phyloP scores from a whole-genome alignment of 2,329 filamentous ascomycete genomes.

The Fusarium metavorans region DNA sequence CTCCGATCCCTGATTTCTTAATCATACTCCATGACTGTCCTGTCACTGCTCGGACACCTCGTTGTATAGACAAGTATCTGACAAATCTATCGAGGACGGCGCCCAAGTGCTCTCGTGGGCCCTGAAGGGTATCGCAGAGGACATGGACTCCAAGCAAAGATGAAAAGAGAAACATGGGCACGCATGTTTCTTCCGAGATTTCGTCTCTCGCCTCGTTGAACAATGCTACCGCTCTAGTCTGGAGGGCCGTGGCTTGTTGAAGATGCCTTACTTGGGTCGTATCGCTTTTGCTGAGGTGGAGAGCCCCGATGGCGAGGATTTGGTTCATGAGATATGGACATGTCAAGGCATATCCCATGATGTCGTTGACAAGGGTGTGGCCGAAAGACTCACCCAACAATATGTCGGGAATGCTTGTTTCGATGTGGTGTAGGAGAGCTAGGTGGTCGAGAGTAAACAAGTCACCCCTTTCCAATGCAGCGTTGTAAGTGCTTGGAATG shows the following conservation, averaged over 20 bases:
- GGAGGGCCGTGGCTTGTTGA: background rate
- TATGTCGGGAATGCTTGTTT: background rate
- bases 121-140: background rate
- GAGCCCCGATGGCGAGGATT: background rate
- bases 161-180: background rate
- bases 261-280: background rate
- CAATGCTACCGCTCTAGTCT: background rate
- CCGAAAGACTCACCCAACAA: background rate
- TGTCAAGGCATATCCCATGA: background rate
- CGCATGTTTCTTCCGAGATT: background rate
- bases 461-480: background rate
- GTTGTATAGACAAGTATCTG: background rate
- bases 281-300: background rate
- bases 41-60: background rate
- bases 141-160: background rate
- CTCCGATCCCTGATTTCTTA: background rate
- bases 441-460: background rate
- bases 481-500: background rate
- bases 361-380: background rate
- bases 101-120: background rate
- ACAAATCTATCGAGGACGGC: background rate
- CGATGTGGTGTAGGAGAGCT: background rate
- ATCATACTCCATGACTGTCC: background rate
- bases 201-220: background rate
- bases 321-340: background rate